These are phyloP conservation scores for Nicotiana obtusifolia DNA, from an alignment of 257 asterid genomes.

Conservation along the genomic window DNA sequence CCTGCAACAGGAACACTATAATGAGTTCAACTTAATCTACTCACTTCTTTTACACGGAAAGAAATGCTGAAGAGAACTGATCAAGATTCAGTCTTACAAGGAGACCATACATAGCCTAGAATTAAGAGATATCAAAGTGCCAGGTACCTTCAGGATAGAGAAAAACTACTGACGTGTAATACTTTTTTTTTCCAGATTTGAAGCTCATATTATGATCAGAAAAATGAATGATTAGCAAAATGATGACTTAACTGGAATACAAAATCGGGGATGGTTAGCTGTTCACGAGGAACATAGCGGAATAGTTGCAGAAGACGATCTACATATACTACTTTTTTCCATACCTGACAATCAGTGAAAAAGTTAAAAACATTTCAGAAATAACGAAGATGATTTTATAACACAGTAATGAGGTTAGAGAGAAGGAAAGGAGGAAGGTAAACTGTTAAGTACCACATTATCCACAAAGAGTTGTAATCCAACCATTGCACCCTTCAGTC, in stretches of 20 bases:
- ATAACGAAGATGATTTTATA: background rate
- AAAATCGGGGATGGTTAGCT: slow-evolving; percentile 84
- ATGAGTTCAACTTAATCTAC: background rate
- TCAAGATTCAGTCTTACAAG: background rate
- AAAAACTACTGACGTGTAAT: background rate
- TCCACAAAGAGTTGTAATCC: slow-evolving; percentile 77
- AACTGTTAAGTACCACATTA: slow-evolving; percentile 44
- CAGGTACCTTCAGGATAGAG: background rate
- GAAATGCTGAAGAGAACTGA: background rate
- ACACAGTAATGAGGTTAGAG: background rate
- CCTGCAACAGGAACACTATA: slow-evolving; percentile 39
- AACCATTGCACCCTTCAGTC: slow-evolving; percentile 75
- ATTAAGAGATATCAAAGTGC: too few species aligned
- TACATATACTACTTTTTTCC: slow-evolving; percentile 90
- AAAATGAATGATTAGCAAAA: background rate
- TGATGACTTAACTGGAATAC: slow-evolving; percentile 83
- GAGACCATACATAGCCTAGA: too few species aligned
- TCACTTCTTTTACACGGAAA: background rate
- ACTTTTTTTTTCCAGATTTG: background rate
- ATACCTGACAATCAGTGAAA: slow-evolving; percentile 43
- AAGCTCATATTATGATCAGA: background rate
- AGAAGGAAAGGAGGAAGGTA: background rate
- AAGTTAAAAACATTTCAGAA: background rate
- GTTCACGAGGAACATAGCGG: slow-evolving; percentile 85
- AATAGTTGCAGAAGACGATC: slow-evolving; percentile 95